phyloP scores from a whole-genome alignment of 768 basidiomycete genomes.

The Floccularia luteovirens region DNA sequence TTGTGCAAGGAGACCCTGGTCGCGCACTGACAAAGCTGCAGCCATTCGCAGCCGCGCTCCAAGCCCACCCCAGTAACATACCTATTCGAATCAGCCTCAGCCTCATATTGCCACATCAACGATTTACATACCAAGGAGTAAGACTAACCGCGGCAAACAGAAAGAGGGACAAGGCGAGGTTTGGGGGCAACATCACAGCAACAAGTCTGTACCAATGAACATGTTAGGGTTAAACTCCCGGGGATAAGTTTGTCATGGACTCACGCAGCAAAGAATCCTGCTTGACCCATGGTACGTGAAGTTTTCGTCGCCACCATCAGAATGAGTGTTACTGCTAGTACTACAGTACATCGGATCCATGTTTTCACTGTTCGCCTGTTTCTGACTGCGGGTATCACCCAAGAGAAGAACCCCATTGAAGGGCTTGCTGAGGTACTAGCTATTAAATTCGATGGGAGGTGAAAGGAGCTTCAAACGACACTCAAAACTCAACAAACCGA shows the following conservation, averaged over 20 bases:
- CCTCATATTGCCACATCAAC: not conserved
- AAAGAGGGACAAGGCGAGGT: constrained; percentile 29
- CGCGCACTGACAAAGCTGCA: constrained; percentile 26
- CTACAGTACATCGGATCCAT: constrained; percentile 28
- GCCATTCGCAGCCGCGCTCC: constrained; percentile 37
- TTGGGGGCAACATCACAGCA: constrained; percentile 29
- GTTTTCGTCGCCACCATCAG: constrained; percentile 25
- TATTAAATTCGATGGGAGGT: not conserved
- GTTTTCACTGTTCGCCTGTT: constrained; percentile 29
- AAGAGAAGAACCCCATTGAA: constrained; percentile 16
- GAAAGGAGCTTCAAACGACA: not conserved
- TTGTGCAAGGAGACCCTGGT: constrained; percentile 21
- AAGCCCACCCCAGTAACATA: constrained; percentile 39
- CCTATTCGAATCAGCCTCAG: constrained; percentile 12
- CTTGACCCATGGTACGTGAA: constrained; percentile 29
- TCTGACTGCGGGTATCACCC: constrained; percentile 23
- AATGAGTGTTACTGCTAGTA: constrained; percentile 20
- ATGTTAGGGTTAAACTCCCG: not conserved
- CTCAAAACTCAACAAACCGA: not conserved
- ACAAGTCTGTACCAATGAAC: constrained; percentile 21
- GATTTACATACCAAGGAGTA: constrained; percentile 19
- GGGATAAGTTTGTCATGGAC: constrained; percentile 4
- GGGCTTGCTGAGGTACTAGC: not conserved
- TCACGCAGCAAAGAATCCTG: constrained; percentile 31
- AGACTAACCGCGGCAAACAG: constrained; percentile 22